Evolutionary conservation across 441 rosid species (phyloP).

Genomic region (Erodium texanum): DNA sequence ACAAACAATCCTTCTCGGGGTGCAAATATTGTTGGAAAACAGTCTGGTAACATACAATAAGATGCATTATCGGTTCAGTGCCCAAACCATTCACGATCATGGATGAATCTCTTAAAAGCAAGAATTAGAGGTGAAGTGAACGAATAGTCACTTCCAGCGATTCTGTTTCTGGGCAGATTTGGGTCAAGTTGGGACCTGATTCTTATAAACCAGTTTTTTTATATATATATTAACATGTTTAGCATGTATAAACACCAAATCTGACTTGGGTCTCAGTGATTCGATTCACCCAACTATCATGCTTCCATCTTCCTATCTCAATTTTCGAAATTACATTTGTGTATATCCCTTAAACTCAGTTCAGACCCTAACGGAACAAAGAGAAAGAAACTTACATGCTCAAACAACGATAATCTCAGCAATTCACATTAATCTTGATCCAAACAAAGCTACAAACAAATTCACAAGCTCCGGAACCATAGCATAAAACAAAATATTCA

Average conservation of each 20-base stretch:
- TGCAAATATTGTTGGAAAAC: constrained; percentile 92
- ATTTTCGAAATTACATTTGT: neutral
- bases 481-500: neutral
- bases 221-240: too few species aligned
- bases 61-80: neutral
- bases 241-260: too few species aligned
- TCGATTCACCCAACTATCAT: too few species aligned
- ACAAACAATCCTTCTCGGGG: constrained; percentile 93
- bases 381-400: neutral
- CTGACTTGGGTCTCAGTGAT: too few species aligned
- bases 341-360: neutral
- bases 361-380: neutral
- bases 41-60: constrained; percentile 37
- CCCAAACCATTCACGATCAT: too few species aligned
- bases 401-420: neutral
- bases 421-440: neutral
- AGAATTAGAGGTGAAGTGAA: too few species aligned
- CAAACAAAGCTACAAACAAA: neutral
- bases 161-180: too few species aligned
- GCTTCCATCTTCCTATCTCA: neutral
- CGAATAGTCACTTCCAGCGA: too few species aligned
- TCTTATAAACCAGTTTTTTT: too few species aligned
- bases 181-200: too few species aligned
- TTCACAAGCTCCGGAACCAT: neutral
- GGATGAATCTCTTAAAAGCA: too few species aligned